Conservation (phyloP, 441 rosid genomes). For the Eruca vesicaria region DNA sequence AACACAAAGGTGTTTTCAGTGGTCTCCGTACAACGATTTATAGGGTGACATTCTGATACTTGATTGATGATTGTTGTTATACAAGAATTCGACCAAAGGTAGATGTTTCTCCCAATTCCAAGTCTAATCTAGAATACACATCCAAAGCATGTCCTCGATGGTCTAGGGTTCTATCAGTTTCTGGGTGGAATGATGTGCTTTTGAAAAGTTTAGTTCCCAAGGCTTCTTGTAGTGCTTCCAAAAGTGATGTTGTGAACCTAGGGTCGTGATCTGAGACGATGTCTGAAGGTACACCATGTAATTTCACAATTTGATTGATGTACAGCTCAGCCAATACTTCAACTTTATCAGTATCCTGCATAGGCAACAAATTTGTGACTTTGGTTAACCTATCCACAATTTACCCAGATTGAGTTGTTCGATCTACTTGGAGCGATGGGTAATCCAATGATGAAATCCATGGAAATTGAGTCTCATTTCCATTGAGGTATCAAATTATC, state of each 20-base stretch:
- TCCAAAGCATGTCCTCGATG: neutral
- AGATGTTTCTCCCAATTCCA: too few species aligned
- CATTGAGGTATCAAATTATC: too few species aligned
- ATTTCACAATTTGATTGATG: neutral
- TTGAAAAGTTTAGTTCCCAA: neutral
- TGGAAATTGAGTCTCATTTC: too few species aligned
- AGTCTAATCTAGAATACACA: neutral
- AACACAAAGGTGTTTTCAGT: too few species aligned
- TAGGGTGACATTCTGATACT: too few species aligned
- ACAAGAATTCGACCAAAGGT: too few species aligned
- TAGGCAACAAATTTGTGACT: neutral
- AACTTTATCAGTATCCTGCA: neutral
- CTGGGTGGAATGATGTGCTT: neutral
- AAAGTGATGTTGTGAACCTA: neutral
- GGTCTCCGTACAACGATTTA: too few species aligned
- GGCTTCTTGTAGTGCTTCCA: neutral
- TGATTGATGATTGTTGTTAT: too few species aligned
- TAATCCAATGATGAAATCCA: neutral
- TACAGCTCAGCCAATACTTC: neutral
- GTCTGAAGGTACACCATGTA: neutral
- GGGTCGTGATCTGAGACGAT: neutral
- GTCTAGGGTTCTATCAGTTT: neutral
- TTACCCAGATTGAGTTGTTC: neutral
- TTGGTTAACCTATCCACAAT: neutral
- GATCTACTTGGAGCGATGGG: neutral